Evolutionary conservation across 2,329 filamentous ascomycete genomes (phyloP).

Genomic region (Ilyonectria destructans): DNA sequence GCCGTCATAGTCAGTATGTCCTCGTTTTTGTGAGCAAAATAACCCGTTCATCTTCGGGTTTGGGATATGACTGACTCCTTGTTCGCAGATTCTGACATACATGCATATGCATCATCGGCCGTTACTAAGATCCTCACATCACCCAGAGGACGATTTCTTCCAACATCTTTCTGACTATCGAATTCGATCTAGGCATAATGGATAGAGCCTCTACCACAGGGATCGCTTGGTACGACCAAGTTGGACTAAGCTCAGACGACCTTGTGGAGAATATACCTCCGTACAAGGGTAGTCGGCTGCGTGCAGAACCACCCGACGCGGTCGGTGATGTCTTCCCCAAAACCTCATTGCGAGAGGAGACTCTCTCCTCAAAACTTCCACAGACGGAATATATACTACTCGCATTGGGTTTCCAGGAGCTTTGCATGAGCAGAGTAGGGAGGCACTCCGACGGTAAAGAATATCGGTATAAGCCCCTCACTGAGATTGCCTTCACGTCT

Average conservation of each 20-base stretch:
- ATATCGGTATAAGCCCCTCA: slow-evolving; percentile 24
- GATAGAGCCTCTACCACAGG: neutral
- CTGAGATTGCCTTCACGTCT: slow-evolving; percentile 28
- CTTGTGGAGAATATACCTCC: neutral
- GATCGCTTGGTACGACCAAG: neutral
- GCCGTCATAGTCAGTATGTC: too few relatives aligned
- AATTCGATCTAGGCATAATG: neutral
- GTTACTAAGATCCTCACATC: neutral
- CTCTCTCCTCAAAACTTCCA: slow-evolving; percentile 4
- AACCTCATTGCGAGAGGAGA: neutral
- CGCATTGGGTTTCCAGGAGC: slow-evolving; percentile 29
- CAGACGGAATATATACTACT: slow-evolving; percentile 30
- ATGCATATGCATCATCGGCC: neutral
- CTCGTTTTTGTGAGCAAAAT: neutral
- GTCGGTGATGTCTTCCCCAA: slow-evolving; percentile 18
- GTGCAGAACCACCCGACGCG: neutral
- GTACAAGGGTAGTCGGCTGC: slow-evolving; percentile 12
- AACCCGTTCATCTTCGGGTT: neutral
- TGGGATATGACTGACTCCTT: neutral
- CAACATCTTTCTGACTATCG: neutral
- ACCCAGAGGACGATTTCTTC: neutral
- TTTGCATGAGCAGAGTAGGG: slow-evolving; percentile 22
- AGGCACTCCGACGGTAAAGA: slow-evolving; percentile 1
- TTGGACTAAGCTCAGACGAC: neutral
- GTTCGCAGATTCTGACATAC: neutral